Percentiles rank a stretch among this genome's conserved stretches.
Conservation (phyloP, 2,329 filamentous ascomycete species). For the Lecanicillium sp. region DNA sequence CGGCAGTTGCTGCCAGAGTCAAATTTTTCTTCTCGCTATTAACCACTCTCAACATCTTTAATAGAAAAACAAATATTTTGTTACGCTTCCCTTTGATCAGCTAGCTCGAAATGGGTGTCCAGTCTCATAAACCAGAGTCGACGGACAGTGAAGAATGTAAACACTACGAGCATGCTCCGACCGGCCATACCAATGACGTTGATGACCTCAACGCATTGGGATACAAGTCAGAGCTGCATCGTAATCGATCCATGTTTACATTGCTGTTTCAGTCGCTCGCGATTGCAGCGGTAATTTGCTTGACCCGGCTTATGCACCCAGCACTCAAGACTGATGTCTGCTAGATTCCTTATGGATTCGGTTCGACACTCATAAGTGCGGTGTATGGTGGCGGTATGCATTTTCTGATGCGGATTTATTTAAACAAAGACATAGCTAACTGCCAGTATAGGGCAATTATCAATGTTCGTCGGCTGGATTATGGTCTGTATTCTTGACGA, state of each 20-base stretch:
- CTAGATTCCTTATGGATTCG: constrained; percentile 4
- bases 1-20: no score
- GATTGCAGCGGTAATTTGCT: constrained; percentile 16
- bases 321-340: not conserved
- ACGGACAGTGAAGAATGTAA: no score
- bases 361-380: constrained; percentile 4
- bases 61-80: no score
- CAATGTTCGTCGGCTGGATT: constrained; percentile 9
- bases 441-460: not conserved
- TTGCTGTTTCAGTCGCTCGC: constrained; percentile 20
- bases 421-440: not conserved
- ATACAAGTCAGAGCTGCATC: constrained; percentile 29
- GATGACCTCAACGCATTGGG: constrained; percentile 30
- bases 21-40: no score
- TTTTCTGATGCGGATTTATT: not conserved
- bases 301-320: not conserved
- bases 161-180: not conserved
- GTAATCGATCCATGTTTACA: constrained; percentile 20
- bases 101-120: no score
- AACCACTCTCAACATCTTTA: no score
- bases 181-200: not conserved
- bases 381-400: constrained; percentile 5
- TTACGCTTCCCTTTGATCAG: no score
- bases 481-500: constrained; percentile 8
- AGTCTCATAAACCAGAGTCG: no score